These are phyloP conservation scores for Pseudogymnoascus sp. DNA, from an alignment of 2,329 filamentous ascomycete species.

Conservation along the genomic window DNA sequence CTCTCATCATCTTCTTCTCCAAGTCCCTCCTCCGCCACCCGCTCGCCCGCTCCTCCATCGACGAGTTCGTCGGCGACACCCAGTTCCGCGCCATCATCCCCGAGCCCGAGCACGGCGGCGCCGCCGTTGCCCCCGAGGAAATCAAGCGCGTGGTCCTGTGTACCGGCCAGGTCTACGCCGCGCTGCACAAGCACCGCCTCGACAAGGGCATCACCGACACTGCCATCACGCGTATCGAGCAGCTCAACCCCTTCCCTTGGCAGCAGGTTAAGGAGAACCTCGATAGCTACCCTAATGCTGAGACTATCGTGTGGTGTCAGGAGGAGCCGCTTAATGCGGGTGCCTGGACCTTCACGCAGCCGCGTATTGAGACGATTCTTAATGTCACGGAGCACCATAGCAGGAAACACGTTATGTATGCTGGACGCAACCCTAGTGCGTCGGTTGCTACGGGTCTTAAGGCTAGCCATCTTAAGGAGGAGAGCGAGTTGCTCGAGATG, in stretches of 20 bases:
- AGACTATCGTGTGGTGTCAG: conserved; percentile 95
- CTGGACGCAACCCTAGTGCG: conserved; percentile 85
- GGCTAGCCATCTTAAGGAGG: conserved; percentile 80
- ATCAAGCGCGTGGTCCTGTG: conserved; percentile 93
- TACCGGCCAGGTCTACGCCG: conserved; percentile 86
- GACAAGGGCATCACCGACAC: conserved; percentile 81
- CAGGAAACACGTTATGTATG: conserved; percentile 94
- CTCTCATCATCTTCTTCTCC: conserved; percentile 95
- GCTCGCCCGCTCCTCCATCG: conserved; percentile 76
- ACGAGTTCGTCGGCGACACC: conserved; percentile 83
- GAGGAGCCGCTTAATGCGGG: conserved; percentile 97
- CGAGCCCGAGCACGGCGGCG: conserved; percentile 73
- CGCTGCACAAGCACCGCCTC: conserved; percentile 83
- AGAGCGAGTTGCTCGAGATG: conserved; percentile 67
- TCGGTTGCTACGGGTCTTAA: conserved; percentile 92
- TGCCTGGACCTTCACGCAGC: conserved; percentile 95
- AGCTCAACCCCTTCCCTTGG: conserved; percentile 99
- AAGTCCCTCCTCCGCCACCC: conserved; percentile 95
- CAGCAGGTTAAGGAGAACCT: conserved; percentile 93
- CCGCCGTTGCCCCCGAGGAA: conserved; percentile 70
- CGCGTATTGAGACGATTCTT: conserved; percentile 89
- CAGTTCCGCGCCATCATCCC: conserved; percentile 97
- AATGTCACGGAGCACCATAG: conserved; percentile 90
- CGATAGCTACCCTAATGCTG: conserved; percentile 92
- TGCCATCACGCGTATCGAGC: conserved; percentile 91